Conservation (phyloP, 441 rosid genomes). For the Erodium trifolium region DNA sequence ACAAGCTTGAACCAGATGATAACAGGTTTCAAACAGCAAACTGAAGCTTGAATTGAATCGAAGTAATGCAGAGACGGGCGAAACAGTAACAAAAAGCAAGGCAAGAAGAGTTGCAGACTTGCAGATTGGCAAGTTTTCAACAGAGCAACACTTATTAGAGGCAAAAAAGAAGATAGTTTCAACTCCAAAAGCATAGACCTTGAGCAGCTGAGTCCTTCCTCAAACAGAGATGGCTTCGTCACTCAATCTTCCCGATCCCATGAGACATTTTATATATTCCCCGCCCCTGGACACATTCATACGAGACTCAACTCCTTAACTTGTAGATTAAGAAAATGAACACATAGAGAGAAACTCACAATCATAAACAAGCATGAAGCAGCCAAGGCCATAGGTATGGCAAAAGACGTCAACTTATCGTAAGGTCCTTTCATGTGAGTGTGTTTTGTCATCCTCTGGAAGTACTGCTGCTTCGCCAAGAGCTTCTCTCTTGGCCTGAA, state of each 20-base stretch:
- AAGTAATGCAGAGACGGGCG: neutral
- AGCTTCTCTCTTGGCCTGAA: constrained; percentile 79
- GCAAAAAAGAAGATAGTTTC: neutral
- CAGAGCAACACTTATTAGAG: neutral
- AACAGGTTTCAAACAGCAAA: neutral
- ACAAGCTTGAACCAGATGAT: neutral
- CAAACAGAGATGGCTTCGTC: constrained; percentile 18
- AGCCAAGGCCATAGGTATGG: constrained; percentile 65
- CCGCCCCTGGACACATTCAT: constrained; percentile 45
- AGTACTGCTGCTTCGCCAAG: constrained; percentile 60
- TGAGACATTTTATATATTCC: constrained; percentile 86
- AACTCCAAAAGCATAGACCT: neutral
- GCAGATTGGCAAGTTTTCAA: neutral
- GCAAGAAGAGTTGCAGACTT: neutral
- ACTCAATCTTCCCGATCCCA: constrained; percentile 89
- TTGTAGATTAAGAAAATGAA: neutral
- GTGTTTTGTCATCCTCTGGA: constrained; percentile 56
- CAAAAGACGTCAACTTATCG: constrained; percentile 71
- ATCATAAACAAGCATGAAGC: constrained; percentile 46
- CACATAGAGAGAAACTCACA: constrained; percentile 37
- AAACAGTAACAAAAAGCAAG: neutral
- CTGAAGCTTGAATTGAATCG: neutral
- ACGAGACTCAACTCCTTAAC: neutral
- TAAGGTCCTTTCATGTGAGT: constrained; percentile 69
- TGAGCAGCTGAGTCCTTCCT: neutral